Conservation (phyloP, 2,329 filamentous ascomycete genomes). For the Venturia asperata region DNA sequence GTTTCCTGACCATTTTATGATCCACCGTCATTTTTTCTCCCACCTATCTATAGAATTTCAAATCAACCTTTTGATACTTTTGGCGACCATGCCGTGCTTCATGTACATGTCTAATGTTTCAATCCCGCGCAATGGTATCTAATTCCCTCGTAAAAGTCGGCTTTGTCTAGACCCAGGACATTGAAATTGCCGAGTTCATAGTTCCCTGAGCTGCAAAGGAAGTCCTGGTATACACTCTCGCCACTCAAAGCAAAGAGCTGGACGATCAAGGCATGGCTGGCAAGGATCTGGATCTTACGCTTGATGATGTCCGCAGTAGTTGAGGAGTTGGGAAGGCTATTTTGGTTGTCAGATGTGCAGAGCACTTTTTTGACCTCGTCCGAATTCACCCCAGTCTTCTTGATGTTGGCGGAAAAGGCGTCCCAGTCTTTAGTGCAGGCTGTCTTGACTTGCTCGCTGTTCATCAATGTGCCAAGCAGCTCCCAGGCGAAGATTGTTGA, state of each 20-base stretch:
- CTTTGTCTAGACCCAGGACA: background rate
- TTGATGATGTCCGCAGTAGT: background rate
- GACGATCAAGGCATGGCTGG: background rate
- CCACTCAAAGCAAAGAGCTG: constrained; percentile 8
- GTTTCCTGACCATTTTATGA: background rate
- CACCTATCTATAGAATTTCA: background rate
- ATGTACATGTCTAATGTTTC: background rate
- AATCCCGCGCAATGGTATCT: background rate
- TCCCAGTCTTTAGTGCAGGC: constrained; percentile 7
- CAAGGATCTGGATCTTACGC: background rate
- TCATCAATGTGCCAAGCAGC: background rate
- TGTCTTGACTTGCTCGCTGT: constrained; percentile 1
- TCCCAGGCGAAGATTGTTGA: background rate
- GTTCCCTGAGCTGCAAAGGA: background rate
- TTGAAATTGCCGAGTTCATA: background rate
- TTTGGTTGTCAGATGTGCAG: constrained; percentile 5
- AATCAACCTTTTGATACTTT: background rate
- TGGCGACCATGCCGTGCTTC: background rate
- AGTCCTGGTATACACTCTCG: background rate
- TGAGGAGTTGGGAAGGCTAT: background rate
- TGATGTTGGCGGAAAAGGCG: background rate
- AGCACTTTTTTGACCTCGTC: background rate
- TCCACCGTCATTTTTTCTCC: background rate
- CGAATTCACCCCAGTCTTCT: background rate
- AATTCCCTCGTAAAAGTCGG: background rate